Conservation (phyloP, 1,139 yeast genomes). For the Debaryomyces subglobosus region DNA sequence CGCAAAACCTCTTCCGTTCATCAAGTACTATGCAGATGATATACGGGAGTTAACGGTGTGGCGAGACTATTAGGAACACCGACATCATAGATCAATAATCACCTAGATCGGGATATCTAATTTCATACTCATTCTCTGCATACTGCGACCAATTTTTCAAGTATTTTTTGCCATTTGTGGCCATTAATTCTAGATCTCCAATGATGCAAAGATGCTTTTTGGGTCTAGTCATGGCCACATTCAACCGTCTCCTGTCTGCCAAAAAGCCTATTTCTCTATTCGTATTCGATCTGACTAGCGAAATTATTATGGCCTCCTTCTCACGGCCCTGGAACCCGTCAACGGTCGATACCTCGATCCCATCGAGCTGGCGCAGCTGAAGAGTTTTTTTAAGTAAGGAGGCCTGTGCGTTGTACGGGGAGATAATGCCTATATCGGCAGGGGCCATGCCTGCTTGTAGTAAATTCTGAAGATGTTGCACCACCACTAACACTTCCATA, state of each 20-base stretch:
- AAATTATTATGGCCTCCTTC: slow-evolving; percentile 72
- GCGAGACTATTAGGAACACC: not conserved
- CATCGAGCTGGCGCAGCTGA: slow-evolving; percentile 23
- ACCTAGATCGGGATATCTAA: slow-evolving; percentile 63
- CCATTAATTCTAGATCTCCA: slow-evolving; percentile 75
- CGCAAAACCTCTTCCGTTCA: not conserved
- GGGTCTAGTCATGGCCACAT: slow-evolving; percentile 92
- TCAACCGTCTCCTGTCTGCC: slow-evolving; percentile 53
- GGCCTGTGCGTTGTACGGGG: slow-evolving; percentile 92
- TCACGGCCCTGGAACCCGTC: slow-evolving; percentile 66
- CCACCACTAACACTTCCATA: slow-evolving; percentile 67
- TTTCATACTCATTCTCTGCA: slow-evolving; percentile 68
- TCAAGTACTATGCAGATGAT: not conserved
- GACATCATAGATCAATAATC: slow-evolving; percentile 21
- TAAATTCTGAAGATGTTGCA: slow-evolving; percentile 56
- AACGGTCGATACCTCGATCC: slow-evolving; percentile 46
- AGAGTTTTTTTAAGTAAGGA: slow-evolving; percentile 53
- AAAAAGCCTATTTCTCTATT: slow-evolving; percentile 72
- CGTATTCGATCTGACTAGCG: slow-evolving; percentile 50
- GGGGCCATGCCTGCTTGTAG: slow-evolving; percentile 49
- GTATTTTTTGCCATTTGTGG: slow-evolving; percentile 46
- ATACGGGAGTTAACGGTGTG: not conserved
- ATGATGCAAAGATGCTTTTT: slow-evolving; percentile 81
- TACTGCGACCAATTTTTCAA: slow-evolving; percentile 69
- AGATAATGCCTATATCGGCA: slow-evolving; percentile 72